Evolutionary conservation across 495 filamentous ascomycete genomes (phyloP).

Genomic region (Xylaria flabelliformis): DNA sequence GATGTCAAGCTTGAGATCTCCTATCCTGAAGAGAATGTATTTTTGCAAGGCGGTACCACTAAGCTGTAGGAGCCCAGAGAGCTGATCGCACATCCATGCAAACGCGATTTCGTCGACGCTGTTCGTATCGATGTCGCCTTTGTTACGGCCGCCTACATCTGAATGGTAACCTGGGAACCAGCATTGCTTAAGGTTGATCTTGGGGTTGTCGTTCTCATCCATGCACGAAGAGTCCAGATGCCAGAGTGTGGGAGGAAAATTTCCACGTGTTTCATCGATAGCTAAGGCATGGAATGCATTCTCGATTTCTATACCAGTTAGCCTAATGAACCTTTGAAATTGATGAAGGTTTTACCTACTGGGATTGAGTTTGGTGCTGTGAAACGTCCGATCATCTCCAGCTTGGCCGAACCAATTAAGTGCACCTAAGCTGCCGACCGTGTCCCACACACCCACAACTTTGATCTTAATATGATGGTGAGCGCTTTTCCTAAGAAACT

Average conservation of each 20-base stretch:
- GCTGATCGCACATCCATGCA: constrained; percentile 23
- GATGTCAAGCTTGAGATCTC: constrained; percentile 14
- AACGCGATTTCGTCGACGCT: constrained; percentile 14
- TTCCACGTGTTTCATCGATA: constrained; percentile 64
- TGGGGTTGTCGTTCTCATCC: constrained; percentile 33
- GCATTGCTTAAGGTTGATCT: constrained; percentile 62
- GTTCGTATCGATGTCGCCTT: constrained; percentile 2
- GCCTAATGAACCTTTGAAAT: constrained; percentile 34
- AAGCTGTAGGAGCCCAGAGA: constrained; percentile 11
- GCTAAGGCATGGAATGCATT: constrained; percentile 71
- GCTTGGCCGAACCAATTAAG: constrained; percentile 33
- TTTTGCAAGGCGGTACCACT: constrained; percentile 14
- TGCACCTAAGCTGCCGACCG: constrained; percentile 54
- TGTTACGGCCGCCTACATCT: constrained; percentile 64
- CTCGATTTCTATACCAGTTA: constrained; percentile 49
- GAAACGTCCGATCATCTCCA: constrained; percentile 21
- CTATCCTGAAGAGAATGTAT: constrained; percentile 18
- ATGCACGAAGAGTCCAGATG: constrained; percentile 14
- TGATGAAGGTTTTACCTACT: background rate
- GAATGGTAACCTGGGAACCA: constrained; percentile 75
- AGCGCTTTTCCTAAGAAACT: background rate
- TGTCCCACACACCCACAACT: constrained; percentile 59
- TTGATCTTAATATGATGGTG: constrained; percentile 36
- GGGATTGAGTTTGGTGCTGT: constrained; percentile 10
- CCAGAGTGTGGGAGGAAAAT: constrained; percentile 68